phyloP scores from a whole-genome alignment of 148 eudicot species.

The Pouteria glomerata region DNA sequence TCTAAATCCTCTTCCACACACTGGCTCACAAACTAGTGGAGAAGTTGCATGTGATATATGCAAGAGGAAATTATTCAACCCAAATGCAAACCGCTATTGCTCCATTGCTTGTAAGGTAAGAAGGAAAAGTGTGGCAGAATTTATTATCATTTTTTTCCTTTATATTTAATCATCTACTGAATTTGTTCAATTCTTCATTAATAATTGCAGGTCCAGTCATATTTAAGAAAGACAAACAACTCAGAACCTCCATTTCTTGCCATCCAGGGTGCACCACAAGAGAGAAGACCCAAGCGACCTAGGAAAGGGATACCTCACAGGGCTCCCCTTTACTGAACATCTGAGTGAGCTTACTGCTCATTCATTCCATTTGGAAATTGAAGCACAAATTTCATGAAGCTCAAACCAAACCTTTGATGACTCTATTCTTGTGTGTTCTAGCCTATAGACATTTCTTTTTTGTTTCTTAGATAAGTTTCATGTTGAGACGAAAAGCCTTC shows the following conservation, averaged over 20 bases:
- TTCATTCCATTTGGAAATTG: neutral
- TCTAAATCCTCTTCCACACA: constrained; percentile 43
- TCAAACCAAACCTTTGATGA: neutral
- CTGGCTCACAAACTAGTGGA: constrained; percentile 20
- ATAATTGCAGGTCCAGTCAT: constrained; percentile 37
- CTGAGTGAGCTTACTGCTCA: constrained; percentile 1
- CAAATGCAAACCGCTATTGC: constrained; percentile 35
- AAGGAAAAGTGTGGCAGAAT: neutral
- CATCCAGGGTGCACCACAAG: constrained; percentile 7
- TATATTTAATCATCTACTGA: neutral
- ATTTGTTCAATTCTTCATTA: neutral
- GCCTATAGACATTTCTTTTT: neutral
- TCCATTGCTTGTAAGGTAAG: constrained; percentile 57
- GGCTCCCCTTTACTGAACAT: constrained; percentile 22
- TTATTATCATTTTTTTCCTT: neutral
- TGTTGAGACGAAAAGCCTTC: neutral
- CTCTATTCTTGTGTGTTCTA: neutral
- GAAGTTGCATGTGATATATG: constrained; percentile 34
- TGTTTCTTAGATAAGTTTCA: neutral
- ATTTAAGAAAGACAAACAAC: constrained; percentile 14
- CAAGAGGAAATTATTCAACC: constrained; percentile 37
- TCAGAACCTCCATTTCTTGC: constrained; percentile 26
- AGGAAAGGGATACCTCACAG: constrained; percentile 50
- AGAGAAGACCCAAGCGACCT: constrained; percentile 16
- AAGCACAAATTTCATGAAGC: neutral